phyloP scores from a whole-genome alignment of 805 yeast genomes.

The Barnettozyma californica region DNA sequence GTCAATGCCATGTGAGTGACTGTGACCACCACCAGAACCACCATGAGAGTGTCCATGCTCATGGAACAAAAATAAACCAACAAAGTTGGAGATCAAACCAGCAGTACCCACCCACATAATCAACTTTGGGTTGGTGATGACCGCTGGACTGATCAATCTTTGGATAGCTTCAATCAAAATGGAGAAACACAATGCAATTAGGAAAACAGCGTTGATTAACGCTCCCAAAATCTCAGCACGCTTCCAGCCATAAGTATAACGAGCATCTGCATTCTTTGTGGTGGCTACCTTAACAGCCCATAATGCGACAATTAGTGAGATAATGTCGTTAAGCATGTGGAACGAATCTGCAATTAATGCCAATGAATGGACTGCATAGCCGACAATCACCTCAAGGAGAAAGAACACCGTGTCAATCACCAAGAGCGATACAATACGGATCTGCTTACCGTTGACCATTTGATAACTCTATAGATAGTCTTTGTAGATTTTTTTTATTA shows the following conservation, averaged over 20 bases:
- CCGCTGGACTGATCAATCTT: slow-evolving; percentile 76
- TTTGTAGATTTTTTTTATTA: not conserved
- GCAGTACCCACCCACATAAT: slow-evolving; percentile 77
- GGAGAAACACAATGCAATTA: slow-evolving; percentile 87
- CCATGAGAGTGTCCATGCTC: slow-evolving; percentile 66
- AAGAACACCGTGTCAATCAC: slow-evolving; percentile 77
- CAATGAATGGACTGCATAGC: slow-evolving; percentile 88
- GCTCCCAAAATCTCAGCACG: slow-evolving; percentile 97
- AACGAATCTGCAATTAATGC: slow-evolving; percentile 95
- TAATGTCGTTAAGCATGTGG: slow-evolving; percentile 95
- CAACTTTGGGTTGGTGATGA: slow-evolving; percentile 74
- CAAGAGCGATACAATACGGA: slow-evolving; percentile 66
- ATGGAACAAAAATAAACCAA: slow-evolving; percentile 85
- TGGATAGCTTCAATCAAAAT: slow-evolving; percentile 91
- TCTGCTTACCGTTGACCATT: slow-evolving; percentile 42
- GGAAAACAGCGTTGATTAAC: slow-evolving; percentile 84
- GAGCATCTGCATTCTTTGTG: slow-evolving; percentile 73
- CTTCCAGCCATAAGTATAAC: slow-evolving; percentile 96
- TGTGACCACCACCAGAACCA: slow-evolving; percentile 32
- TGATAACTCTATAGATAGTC: not conserved
- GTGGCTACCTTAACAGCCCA: slow-evolving; percentile 96
- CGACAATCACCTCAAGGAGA: slow-evolving; percentile 76
- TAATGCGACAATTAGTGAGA: slow-evolving; percentile 81
- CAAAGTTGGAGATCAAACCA: slow-evolving; percentile 76
- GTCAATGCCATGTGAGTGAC: slow-evolving; percentile 31